Base-by-base conservation (phyloP, 208 protist species). In the Vickermania spadyakhi region DNA sequence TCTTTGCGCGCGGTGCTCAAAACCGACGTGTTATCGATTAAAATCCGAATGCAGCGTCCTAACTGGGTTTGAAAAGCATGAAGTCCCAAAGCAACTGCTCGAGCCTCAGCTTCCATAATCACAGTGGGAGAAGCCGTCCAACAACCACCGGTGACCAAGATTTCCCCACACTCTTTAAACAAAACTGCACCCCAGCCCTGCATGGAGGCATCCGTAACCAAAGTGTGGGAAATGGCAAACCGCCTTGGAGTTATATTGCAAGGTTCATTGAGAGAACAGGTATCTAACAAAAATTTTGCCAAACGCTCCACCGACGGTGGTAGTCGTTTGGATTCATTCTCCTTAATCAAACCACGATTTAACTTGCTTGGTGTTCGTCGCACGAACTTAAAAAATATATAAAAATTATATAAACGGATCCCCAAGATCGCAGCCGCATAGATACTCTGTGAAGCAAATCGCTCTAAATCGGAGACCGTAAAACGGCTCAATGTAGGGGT, bases 161-260 rank as follows among this genome's bases (percentile, higher is more conserved):
- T 21, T 21, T 27, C 21, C 36, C 61, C 53, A 23, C 31, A n/a
- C 18, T 21, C 36, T 2, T 22, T 5, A 2, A 58, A 59, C 1
- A 1, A 66, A 23, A 1, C 31, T 60, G 1, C 42, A 14, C 52
- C 52, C 61, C 52, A 66, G 51, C 52, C 61, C 21, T 36, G 21
- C 1, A 66, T 27, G 1, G 61, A 66, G 52, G 61, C 42, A 45
- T 66, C 61, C 23, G 51, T 53, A 2, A 66, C 52, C 21, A 66
- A 2, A 23, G 28, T 41, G 18, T 2, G 1, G n/a, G 13, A 26
- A 2, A 7, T 22, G 11, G 13, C 5, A n/a, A n/a, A n/a, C n/a
- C n/a, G n/a, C n/a, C n/a, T n/a, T 28, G 13, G 7, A 18, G 13
- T 55, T 13, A n/a, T n/a, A n/a, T 5, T 28, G 26, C 26, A 5